Evolutionary conservation across 1,139 yeast species (phyloP).

Genomic region (Magnusiomyces suaveolens): DNA sequence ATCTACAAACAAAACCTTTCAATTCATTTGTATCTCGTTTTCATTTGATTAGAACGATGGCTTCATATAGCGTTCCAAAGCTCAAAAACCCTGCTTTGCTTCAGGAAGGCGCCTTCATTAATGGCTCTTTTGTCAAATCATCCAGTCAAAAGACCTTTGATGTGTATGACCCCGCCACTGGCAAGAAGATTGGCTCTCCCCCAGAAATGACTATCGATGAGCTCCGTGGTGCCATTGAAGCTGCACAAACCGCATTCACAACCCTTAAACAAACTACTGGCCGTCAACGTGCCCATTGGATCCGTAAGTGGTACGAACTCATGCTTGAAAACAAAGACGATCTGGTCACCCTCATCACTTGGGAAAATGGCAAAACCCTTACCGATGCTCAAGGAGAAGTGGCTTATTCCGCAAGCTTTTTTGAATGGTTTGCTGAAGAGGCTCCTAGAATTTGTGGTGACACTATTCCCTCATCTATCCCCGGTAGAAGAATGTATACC

Average conservation of each 20-base stretch:
- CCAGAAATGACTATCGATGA: constrained; percentile 48
- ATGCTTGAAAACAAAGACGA: constrained; percentile 63
- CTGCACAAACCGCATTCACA: constrained; percentile 32
- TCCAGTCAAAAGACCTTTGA: constrained; percentile 46
- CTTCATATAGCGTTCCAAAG: constrained; percentile 16
- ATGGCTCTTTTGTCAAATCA: constrained; percentile 60
- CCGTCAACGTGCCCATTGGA: constrained; percentile 56
- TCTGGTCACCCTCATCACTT: constrained; percentile 58
- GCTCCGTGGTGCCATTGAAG: constrained; percentile 14
- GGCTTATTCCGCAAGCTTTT: constrained; percentile 64
- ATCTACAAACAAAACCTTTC: no score
- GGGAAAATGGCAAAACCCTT: constrained; percentile 79
- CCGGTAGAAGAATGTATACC: constrained; percentile 52
- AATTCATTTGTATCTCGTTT: neutral
- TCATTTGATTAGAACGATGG: constrained; percentile 7
- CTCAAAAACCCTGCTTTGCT: constrained; percentile 50
- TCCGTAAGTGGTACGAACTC: constrained; percentile 52
- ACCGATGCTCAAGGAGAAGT: constrained; percentile 73
- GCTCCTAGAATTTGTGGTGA: constrained; percentile 72
- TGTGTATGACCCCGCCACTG: constrained; percentile 71
- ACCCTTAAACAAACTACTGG: constrained; percentile 49
- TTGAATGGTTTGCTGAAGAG: constrained; percentile 83
- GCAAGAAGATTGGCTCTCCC: constrained; percentile 44
- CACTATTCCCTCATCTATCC: constrained; percentile 54
- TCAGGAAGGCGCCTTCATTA: constrained; percentile 49